Conservation (phyloP, 352 stramenopile species). For the Phytophthora quininea region DNA sequence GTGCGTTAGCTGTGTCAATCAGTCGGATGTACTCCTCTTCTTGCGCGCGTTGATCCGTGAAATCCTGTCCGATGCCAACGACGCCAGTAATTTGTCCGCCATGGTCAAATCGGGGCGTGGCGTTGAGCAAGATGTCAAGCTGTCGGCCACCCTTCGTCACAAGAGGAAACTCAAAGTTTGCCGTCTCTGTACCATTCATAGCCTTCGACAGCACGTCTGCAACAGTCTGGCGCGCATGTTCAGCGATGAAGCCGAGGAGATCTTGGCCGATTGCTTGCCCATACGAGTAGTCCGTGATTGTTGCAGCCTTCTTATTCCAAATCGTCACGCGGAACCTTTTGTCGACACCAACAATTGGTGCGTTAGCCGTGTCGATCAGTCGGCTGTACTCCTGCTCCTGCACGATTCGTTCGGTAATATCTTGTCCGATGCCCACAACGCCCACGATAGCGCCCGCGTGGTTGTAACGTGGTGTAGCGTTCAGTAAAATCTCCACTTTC, state of each 20-base stretch:
- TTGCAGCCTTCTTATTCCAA: slow-evolving; percentile 94
- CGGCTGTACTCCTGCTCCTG: slow-evolving; percentile 85
- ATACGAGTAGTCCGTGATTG: slow-evolving; percentile 88
- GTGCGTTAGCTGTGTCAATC: slow-evolving; percentile 91
- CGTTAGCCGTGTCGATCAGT: slow-evolving; percentile 84
- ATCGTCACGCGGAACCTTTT: slow-evolving; percentile 81
- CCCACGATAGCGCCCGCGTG: slow-evolving; percentile 65
- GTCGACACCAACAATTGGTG: slow-evolving; percentile 87
- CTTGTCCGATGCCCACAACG: slow-evolving; percentile 82
- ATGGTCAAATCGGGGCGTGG: slow-evolving; percentile 75
- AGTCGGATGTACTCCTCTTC: slow-evolving; percentile 88
- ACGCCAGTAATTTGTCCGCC: slow-evolving; percentile 75
- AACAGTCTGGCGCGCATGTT: slow-evolving; percentile 69
- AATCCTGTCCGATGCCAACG: slow-evolving; percentile 82
- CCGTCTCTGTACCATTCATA: slow-evolving; percentile 63
- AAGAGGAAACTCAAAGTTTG: slow-evolving; percentile 88
- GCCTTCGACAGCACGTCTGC: slow-evolving; percentile 71
- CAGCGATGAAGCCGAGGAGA: slow-evolving; percentile 71
- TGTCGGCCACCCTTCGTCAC: slow-evolving; percentile 74
- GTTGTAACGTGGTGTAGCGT: slow-evolving; percentile 74
- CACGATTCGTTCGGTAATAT: slow-evolving; percentile 81
- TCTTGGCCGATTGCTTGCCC: slow-evolving; percentile 87
- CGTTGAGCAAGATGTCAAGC: slow-evolving; percentile 85
- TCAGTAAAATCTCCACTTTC: slow-evolving; percentile 81
- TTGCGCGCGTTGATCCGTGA: slow-evolving; percentile 83